phyloP scores from a whole-genome alignment of 2,329 filamentous ascomycete genomes.

The Pseudocercospora pini-densiflorae region DNA sequence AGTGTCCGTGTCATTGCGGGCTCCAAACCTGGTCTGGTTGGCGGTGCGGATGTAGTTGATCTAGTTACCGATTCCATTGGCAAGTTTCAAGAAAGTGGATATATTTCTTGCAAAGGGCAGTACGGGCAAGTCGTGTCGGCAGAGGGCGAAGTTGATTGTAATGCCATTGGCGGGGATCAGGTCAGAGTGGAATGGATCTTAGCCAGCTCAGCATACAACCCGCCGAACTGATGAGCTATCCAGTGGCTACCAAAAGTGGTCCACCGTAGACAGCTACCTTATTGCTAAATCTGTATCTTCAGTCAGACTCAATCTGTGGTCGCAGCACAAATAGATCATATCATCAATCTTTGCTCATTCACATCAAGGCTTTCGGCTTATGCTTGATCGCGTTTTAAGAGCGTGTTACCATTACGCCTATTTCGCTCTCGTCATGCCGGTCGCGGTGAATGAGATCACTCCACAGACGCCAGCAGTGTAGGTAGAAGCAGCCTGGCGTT shows the following conservation, averaged over 20 bases:
- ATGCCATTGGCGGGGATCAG: neutral
- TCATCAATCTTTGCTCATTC: neutral
- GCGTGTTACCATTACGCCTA: neutral
- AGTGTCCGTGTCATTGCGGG: conserved; percentile 16
- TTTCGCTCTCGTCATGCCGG: too few species aligned
- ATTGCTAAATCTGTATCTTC: neutral
- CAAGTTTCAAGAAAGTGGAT: neutral
- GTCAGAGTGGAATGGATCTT: conserved; percentile 18
- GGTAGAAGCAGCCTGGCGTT: too few species aligned
- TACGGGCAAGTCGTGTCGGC: conserved; percentile 8
- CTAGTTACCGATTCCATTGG: conserved; percentile 11
- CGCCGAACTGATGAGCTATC: conserved; percentile 6
- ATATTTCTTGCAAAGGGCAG: conserved; percentile 1
- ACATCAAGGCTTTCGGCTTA: neutral
- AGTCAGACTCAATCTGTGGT: neutral
- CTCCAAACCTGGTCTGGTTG: conserved; percentile 2
- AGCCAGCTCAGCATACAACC: conserved; percentile 13
- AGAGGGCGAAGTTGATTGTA: conserved; percentile 17
- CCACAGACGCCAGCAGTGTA: too few species aligned
- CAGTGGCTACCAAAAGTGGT: neutral
- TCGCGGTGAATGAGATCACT: too few species aligned
- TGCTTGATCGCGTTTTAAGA: neutral
- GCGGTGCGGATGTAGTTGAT: conserved; percentile 14
- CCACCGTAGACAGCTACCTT: neutral
- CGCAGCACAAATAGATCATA: neutral